Percentiles rank a stretch among this genome's conserved stretches.
phyloP scores from a whole-genome alignment of 2,329 filamentous ascomycete species.

The Xylariaceae sp. region DNA sequence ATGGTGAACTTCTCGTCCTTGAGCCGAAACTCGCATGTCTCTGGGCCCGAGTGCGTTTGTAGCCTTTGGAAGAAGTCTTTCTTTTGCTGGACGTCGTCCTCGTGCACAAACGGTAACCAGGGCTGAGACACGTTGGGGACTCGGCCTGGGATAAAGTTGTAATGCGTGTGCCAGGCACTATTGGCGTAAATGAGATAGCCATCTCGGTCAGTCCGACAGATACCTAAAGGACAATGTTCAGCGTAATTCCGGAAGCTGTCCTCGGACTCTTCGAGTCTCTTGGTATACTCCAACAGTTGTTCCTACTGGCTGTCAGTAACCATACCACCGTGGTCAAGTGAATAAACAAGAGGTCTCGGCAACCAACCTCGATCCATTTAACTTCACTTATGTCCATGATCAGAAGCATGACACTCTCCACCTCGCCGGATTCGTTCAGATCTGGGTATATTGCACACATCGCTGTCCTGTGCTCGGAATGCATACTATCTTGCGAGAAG shows the following conservation, averaged over 20 bases:
- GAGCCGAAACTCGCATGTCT: constrained; percentile 21
- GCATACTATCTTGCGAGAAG: constrained; percentile 22
- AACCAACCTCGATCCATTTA: constrained; percentile 24
- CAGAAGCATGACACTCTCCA: constrained; percentile 25
- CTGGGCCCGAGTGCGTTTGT: constrained; percentile 10
- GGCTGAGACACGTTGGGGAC: constrained; percentile 16
- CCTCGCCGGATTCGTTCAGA: constrained; percentile 18
- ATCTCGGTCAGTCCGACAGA: constrained; percentile 23
- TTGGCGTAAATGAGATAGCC: constrained; percentile 25
- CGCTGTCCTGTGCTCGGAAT: constrained; percentile 21
- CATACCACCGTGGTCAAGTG: no score
- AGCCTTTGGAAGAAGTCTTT: constrained; percentile 18
- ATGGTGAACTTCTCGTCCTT: constrained; percentile 22
- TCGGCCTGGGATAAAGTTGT: constrained; percentile 14
- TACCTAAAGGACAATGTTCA: constrained; percentile 26
- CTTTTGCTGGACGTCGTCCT: constrained; percentile 16
- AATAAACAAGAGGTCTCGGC: no score
- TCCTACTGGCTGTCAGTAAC: constrained; percentile 6
- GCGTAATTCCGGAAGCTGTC: constrained; percentile 24
- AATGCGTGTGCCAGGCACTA: constrained; percentile 23
- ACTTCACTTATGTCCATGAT: constrained; percentile 27
- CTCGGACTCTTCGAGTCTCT: constrained; percentile 23
- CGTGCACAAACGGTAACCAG: constrained; percentile 21
- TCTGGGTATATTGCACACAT: constrained; percentile 27
- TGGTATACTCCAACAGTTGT: constrained; percentile 21